A percentile compares a stretch with the other conserved stretches of the same genome.
phyloP scores from a whole-genome alignment of 306 rosid species.

The Gastrolobium villosum region DNA sequence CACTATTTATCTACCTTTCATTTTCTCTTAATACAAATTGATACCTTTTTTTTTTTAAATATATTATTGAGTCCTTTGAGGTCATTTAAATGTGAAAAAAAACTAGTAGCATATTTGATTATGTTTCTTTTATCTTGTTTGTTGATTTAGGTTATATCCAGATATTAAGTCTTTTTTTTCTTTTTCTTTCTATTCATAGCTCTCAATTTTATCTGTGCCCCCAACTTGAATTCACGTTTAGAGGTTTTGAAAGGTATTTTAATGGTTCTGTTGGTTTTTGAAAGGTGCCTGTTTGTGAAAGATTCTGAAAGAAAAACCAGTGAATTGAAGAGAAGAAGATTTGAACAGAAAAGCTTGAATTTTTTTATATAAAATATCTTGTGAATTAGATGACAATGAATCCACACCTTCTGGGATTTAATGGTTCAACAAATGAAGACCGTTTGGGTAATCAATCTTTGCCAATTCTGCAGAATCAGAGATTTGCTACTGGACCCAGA shows the following conservation, averaged over 20 bases:
- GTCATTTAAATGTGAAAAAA: not conserved
- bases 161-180: too few relatives aligned
- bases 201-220: not conserved
- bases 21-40: not conserved
- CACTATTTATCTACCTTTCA: not conserved
- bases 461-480: slow-evolving; percentile 52
- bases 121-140: not conserved
- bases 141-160: not conserved
- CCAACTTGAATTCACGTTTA: slow-evolving; percentile 18
- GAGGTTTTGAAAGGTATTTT: slow-evolving; percentile 25
- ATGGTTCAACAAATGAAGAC: slow-evolving; percentile 52
- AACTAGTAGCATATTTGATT: not conserved
- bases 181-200: not conserved
- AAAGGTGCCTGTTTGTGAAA: slow-evolving; percentile 28
- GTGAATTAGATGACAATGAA: slow-evolving; percentile 57
- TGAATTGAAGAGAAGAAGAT: slow-evolving; percentile 19
- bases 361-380: not conserved
- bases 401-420: slow-evolving; percentile 50
- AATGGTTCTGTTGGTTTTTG: slow-evolving; percentile 39
- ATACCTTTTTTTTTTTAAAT: not conserved
- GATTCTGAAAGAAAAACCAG: slow-evolving; percentile 14
- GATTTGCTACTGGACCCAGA: slow-evolving; percentile 47
- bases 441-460: slow-evolving; percentile 53
- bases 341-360: slow-evolving; percentile 5
- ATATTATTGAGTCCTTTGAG: not conserved